A percentile compares a stretch with the other conserved stretches of the same genome.
Evolutionary conservation across 768 basidiomycete species (phyloP).

Genomic region (Naganishia vaughanmartiniae): DNA sequence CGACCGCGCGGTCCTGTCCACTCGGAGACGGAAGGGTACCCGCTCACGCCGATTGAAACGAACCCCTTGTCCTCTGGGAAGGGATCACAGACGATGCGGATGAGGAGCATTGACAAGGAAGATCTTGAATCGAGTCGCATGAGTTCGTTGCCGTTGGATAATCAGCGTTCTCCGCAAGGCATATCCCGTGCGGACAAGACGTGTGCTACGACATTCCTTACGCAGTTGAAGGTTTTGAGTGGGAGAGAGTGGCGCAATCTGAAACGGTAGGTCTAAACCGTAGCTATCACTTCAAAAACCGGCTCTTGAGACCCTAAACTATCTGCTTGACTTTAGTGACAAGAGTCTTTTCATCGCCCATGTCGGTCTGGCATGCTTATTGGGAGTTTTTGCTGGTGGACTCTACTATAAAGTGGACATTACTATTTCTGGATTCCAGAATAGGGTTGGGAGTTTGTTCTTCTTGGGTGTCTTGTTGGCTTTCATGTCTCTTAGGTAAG

Average conservation of each 20-base stretch:
- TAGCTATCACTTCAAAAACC: not conserved
- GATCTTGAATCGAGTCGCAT: slow-evolving; percentile 11
- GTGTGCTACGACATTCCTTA: slow-evolving; percentile 78
- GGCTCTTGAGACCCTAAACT: not conserved
- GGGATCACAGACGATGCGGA: not conserved
- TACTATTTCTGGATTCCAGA: slow-evolving; percentile 87
- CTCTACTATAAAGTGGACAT: slow-evolving; percentile 76
- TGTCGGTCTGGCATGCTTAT: slow-evolving; percentile 63
- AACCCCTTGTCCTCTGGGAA: not conserved
- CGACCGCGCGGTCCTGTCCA: not conserved
- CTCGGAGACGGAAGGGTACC: not conserved
- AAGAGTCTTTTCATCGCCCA: slow-evolving; percentile 80
- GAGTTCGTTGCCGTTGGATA: not conserved
- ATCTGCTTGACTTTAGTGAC: slow-evolving; percentile 58
- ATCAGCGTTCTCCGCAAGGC: not conserved
- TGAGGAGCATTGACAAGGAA: not conserved
- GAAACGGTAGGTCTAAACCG: slow-evolving; percentile 56
- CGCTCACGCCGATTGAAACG: not conserved
- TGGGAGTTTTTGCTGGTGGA: slow-evolving; percentile 87
- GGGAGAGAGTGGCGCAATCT: slow-evolving; percentile 83
- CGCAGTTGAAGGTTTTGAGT: slow-evolving; percentile 77
- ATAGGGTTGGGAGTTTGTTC: slow-evolving; percentile 85
- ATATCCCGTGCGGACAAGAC: slow-evolving; percentile 24
- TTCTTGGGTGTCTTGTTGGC: slow-evolving; percentile 90
- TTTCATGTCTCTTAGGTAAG: slow-evolving; percentile 71